Percentiles rank a stretch among this genome's conserved stretches.
Conservation (phyloP, 768 basidiomycete genomes). For the Roridomyces roridus region DNA sequence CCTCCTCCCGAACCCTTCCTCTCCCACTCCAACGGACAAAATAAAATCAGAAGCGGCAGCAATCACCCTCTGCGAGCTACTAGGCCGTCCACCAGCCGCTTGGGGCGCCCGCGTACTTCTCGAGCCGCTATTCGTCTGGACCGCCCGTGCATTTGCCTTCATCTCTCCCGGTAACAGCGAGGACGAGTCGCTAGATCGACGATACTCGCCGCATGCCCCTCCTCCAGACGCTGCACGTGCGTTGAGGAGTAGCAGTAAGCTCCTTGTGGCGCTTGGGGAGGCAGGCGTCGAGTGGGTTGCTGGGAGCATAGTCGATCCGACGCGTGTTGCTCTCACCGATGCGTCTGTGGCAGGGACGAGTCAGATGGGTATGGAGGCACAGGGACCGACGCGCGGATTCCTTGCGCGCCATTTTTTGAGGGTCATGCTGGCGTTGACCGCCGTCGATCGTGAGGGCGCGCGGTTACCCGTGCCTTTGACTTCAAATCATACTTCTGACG, state of each 20-base stretch:
- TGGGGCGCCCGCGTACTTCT: slow-evolving; percentile 75
- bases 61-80: slow-evolving; percentile 78
- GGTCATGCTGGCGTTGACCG: slow-evolving; percentile 75
- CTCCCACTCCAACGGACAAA: slow-evolving; percentile 37
- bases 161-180: slow-evolving; percentile 30
- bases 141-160: slow-evolving; percentile 31
- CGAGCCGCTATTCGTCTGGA: slow-evolving; percentile 87
- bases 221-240: not conserved
- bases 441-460: slow-evolving; percentile 35
- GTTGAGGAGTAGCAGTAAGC: not conserved
- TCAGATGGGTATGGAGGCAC: not conserved
- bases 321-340: not conserved
- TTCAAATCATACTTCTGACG: too few relatives aligned
- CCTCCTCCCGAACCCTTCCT: slow-evolving; percentile 58
- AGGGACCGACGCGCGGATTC: not conserved
- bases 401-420: slow-evolving; percentile 76
- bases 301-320: slow-evolving; percentile 8
- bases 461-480: not conserved
- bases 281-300: slow-evolving; percentile 24
- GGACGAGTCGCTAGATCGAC: slow-evolving; percentile 57
- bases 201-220: slow-evolving; percentile 23
- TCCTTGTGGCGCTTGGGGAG: slow-evolving; percentile 17
- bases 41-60: slow-evolving; percentile 65
- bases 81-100: slow-evolving; percentile 77
- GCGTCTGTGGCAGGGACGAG: not conserved